Evolutionary conservation across 805 yeast genomes (phyloP).

Genomic region (Sugiyamaella chiloensis): DNA sequence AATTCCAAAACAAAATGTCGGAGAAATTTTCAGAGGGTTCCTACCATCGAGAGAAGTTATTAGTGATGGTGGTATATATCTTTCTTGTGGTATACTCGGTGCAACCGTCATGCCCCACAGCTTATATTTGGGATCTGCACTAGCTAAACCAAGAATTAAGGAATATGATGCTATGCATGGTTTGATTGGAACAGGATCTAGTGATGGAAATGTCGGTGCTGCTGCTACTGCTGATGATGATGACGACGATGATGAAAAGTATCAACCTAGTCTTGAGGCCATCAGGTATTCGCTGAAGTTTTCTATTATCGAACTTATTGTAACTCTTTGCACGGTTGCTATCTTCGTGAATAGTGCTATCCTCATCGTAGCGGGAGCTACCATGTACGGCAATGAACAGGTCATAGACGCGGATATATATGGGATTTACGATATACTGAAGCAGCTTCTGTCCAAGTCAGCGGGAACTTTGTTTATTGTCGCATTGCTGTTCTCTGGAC

Average conservation of each 20-base stretch:
- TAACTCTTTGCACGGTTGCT: conserved; percentile 76
- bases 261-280: conserved; percentile 71
- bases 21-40: conserved; percentile 69
- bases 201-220: conserved; percentile 4
- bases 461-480: conserved; percentile 84
- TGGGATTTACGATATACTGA: conserved; percentile 65
- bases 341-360: conserved; percentile 84
- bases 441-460: conserved; percentile 58
- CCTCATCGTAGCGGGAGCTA: conserved; percentile 75
- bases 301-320: conserved; percentile 65
- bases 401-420: conserved; percentile 77
- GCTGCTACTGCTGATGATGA: conserved; percentile 22
- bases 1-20: conserved; percentile 52
- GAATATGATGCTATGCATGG: conserved; percentile 75
- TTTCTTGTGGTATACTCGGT: conserved; percentile 83
- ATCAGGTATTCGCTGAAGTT: conserved; percentile 67
- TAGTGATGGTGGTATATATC: conserved; percentile 64
- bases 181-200: conserved; percentile 22
- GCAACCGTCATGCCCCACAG: conserved; percentile 97
- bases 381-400: conserved; percentile 65
- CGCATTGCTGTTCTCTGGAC: conserved; percentile 81
- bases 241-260: conserved; percentile 45
- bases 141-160: conserved; percentile 79
- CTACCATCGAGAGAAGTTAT: conserved; percentile 50
- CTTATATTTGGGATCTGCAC: conserved; percentile 79